Percentiles rank a stretch among this genome's conserved stretches.
These are phyloP conservation scores for Pachyrhizus erosus DNA, from an alignment of 306 rosid genomes.

Conservation along the genomic window DNA sequence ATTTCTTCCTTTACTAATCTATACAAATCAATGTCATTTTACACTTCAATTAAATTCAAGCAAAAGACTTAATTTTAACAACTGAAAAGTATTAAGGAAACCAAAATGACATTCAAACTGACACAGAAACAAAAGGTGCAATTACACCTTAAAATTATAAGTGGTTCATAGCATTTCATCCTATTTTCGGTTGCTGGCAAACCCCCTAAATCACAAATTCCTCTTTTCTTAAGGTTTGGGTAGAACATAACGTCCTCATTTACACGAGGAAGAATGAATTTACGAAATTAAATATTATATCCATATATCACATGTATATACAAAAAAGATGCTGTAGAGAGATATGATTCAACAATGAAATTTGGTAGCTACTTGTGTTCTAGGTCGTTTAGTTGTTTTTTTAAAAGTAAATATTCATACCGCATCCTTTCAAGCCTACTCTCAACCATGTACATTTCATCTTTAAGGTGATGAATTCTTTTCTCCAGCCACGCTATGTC, in stretches of 20 bases:
- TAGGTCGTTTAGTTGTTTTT: slow-evolving; percentile 70
- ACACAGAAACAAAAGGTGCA: neutral
- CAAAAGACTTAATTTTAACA: neutral
- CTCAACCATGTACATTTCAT: slow-evolving; percentile 92
- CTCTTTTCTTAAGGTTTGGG: neutral
- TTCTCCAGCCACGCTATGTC: slow-evolving; percentile 81
- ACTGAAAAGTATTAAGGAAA: neutral
- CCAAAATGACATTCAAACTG: neutral
- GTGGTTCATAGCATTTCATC: neutral
- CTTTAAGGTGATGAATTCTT: slow-evolving; percentile 85
- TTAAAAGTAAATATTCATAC: slow-evolving; percentile 70
- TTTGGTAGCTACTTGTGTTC: slow-evolving; percentile 44
- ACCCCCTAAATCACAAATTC: neutral
- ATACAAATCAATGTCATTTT: neutral
- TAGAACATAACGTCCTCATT: slow-evolving; percentile 12
- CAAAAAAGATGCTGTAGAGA: slow-evolving; percentile 5
- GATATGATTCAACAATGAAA: neutral
- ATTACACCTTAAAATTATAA: neutral
- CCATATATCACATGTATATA: slow-evolving; percentile 25
- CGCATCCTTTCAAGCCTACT: slow-evolving; percentile 86
- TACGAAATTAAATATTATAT: neutral
- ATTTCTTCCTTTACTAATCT: neutral
- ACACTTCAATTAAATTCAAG: neutral
- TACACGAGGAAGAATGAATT: slow-evolving; percentile 32
- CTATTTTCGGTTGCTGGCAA: neutral